Conservation (phyloP, 805 yeast species). For the Candida succiphila region DNA sequence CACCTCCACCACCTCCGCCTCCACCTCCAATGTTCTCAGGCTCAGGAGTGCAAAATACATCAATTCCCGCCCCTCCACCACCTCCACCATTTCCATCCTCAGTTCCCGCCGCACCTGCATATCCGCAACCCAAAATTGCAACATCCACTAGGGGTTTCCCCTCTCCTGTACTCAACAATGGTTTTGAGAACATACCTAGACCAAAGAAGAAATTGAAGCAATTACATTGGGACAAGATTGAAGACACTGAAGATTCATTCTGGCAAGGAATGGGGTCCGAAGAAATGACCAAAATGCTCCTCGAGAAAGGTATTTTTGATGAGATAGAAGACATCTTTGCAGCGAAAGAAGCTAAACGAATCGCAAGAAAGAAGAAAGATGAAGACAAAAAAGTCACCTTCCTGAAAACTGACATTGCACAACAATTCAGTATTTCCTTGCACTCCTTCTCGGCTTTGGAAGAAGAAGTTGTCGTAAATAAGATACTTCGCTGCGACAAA, state of each 20-base stretch:
- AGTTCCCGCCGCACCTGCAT: constrained; percentile 1
- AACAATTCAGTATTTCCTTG: constrained; percentile 89
- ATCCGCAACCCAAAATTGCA: too few species aligned
- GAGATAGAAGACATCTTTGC: constrained; percentile 85
- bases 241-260: constrained; percentile 72
- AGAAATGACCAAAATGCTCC: constrained; percentile 49
- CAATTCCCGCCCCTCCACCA: constrained; percentile 22
- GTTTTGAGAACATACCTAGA: constrained; percentile 46
- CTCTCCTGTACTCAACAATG: constrained; percentile 15
- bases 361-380: constrained; percentile 33
- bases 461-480: constrained; percentile 59
- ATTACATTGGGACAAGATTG: constrained; percentile 94
- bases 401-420: constrained; percentile 78
- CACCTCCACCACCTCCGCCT: constrained; percentile 11
- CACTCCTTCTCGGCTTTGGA: constrained; percentile 59
- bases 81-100: constrained; percentile 15
- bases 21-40: constrained; percentile 8
- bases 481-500: constrained; percentile 65
- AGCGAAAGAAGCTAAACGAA: constrained; percentile 58
- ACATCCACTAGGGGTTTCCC: too few species aligned
- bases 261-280: constrained; percentile 67
- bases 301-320: constrained; percentile 68
- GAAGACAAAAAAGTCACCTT: constrained; percentile 52
- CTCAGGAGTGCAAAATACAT: constrained; percentile 11
- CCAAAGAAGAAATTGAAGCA: constrained; percentile 81